Conservation (phyloP, 352 stramenopile genomes). For the Discostella stelligera region DNA sequence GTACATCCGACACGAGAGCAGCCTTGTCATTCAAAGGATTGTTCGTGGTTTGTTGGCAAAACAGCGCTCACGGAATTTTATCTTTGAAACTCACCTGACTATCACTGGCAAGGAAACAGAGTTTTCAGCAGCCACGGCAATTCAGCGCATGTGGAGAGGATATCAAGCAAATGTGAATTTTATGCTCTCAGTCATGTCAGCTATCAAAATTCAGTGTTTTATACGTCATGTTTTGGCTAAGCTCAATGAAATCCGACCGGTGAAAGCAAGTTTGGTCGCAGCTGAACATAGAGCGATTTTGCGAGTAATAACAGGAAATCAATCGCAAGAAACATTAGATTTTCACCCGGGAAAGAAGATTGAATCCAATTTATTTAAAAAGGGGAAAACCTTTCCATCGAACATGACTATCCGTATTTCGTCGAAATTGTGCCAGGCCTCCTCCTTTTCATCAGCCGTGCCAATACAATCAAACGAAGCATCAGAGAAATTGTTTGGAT, state of each 20-base stretch:
- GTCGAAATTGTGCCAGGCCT: neutral
- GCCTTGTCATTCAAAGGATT: slow-evolving; percentile 10
- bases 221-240: slow-evolving; percentile 17
- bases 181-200: slow-evolving; percentile 34
- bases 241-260: neutral
- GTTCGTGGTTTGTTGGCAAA: slow-evolving; percentile 9
- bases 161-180: slow-evolving; percentile 46
- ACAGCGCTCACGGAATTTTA: neutral
- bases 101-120: slow-evolving; percentile 39
- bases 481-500: neutral
- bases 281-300: neutral
- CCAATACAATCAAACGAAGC: neutral
- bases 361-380: neutral
- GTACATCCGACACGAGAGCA: neutral
- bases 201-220: slow-evolving; percentile 65
- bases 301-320: neutral
- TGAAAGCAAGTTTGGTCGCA: neutral
- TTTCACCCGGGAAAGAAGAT: neutral
- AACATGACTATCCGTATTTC: neutral
- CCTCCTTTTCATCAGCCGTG: neutral
- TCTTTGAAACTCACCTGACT: slow-evolving; percentile 23
- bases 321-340: neutral
- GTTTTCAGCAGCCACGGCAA: slow-evolving; percentile 51
- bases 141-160: slow-evolving; percentile 73
- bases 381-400: neutral